A percentile compares a stretch with the other conserved stretches of the same genome.
Evolutionary conservation across 495 filamentous ascomycete genomes (phyloP).

Genomic region (Durotheca rogersii): DNA sequence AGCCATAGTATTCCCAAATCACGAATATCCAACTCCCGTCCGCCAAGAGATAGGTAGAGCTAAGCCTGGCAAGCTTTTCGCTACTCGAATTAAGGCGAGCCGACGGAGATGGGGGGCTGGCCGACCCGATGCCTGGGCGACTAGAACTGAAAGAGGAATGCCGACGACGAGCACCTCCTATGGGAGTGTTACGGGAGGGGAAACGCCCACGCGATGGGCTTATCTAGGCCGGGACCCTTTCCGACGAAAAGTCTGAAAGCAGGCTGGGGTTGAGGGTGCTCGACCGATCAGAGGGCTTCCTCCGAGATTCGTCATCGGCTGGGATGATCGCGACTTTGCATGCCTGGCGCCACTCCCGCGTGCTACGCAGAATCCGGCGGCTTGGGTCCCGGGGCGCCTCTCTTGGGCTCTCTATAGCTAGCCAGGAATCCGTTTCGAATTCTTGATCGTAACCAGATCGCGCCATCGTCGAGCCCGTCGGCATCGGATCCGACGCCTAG

Average conservation of each 20-base stretch:
- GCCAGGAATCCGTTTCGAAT: slow-evolving; percentile 20
- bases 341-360: slow-evolving; percentile 9
- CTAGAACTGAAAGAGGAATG: too few relatives aligned
- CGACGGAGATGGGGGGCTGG: slow-evolving; percentile 1
- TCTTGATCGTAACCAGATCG: slow-evolving; percentile 15
- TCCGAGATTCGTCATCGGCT: slow-evolving; percentile 27
- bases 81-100: slow-evolving; percentile 5
- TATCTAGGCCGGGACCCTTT: slow-evolving; percentile 1
- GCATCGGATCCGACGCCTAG: slow-evolving; percentile 17
- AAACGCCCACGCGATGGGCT: background rate
- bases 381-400: slow-evolving; percentile 20
- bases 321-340: slow-evolving; percentile 31
- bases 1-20: slow-evolving; percentile 24
- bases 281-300: slow-evolving; percentile 19
- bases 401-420: background rate
- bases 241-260: slow-evolving; percentile 4
- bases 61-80: slow-evolving; percentile 6
- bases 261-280: slow-evolving; percentile 6
- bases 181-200: too few relatives aligned
- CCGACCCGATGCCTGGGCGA: too few relatives aligned
- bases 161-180: too few relatives aligned
- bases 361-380: slow-evolving; percentile 11
- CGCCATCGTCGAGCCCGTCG: slow-evolving; percentile 27
- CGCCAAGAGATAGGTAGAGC: slow-evolving; percentile 7
- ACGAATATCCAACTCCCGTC: slow-evolving; percentile 17